phyloP scores from a whole-genome alignment of 73 alveolate species.

The Tetrahymena thermophila region DNA sequence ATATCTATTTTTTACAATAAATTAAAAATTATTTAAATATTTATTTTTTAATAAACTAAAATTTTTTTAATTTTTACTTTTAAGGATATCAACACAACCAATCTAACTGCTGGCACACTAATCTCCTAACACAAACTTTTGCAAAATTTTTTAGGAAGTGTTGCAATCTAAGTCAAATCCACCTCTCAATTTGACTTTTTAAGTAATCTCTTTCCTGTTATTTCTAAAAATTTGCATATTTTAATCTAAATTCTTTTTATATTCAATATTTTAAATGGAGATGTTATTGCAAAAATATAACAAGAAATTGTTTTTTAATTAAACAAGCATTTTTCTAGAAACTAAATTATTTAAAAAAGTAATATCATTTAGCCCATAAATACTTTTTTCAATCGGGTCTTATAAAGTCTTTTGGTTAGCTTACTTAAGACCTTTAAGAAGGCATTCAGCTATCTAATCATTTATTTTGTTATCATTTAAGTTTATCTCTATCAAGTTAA shows the following conservation, averaged over 20 bases:
- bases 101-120: neutral
- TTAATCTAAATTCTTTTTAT: neutral
- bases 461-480: neutral
- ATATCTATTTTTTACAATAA: neutral
- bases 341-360: neutral
- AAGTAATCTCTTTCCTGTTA: neutral
- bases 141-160: neutral
- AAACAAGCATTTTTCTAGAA: neutral
- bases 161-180: neutral
- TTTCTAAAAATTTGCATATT: neutral
- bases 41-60: neutral
- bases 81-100: neutral
- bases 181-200: neutral
- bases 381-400: neutral
- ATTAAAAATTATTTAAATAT: too few species aligned
- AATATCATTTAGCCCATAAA: neutral
- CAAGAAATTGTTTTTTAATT: neutral
- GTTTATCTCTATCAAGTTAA: neutral
- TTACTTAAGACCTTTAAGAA: neutral
- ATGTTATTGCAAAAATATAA: neutral
- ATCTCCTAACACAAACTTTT: neutral
- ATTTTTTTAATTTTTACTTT: neutral
- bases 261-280: neutral
- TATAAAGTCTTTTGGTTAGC: neutral
- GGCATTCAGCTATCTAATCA: neutral